phyloP scores from a whole-genome alignment of 2,329 filamentous ascomycete genomes.

The Exophiala mesophila region DNA sequence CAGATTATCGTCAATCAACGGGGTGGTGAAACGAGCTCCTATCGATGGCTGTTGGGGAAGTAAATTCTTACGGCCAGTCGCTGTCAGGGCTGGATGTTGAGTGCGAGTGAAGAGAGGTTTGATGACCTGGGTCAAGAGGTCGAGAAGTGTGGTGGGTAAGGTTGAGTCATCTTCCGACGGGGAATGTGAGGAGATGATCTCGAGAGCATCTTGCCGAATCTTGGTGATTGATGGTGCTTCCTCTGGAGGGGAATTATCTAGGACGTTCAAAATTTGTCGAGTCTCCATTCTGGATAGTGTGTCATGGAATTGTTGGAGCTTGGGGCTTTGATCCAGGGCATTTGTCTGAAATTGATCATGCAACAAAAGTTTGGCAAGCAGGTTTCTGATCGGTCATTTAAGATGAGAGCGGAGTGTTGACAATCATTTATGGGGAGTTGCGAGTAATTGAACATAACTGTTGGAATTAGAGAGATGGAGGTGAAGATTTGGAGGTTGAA shows the following conservation, averaged over 20 bases:
- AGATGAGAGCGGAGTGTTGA: too few relatives aligned
- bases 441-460: too few relatives aligned
- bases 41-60: slow-evolving; percentile 35
- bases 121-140: slow-evolving; percentile 29
- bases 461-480: too few relatives aligned
- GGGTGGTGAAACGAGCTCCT: slow-evolving; percentile 30
- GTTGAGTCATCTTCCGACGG: neutral
- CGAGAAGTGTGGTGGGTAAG: slow-evolving; percentile 20
- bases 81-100: slow-evolving; percentile 39
- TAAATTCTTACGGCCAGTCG: slow-evolving; percentile 41
- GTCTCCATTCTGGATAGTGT: neutral
- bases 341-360: too few relatives aligned
- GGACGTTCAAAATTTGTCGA: slow-evolving; percentile 1
- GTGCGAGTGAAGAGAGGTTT: slow-evolving; percentile 40
- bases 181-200: slow-evolving; percentile 1
- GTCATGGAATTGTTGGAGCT: too few relatives aligned
- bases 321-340: too few relatives aligned
- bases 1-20: slow-evolving; percentile 6
- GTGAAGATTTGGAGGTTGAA: too few relatives aligned
- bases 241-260: slow-evolving; percentile 1
- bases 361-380: too few relatives aligned
- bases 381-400: too few relatives aligned
- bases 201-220: slow-evolving; percentile 3
- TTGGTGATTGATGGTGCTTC: neutral
- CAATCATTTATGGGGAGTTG: too few relatives aligned